These are phyloP conservation scores for Cystofilobasidium bisporidii DNA, from an alignment of 768 basidiomycete genomes.

Conservation along the genomic window DNA sequence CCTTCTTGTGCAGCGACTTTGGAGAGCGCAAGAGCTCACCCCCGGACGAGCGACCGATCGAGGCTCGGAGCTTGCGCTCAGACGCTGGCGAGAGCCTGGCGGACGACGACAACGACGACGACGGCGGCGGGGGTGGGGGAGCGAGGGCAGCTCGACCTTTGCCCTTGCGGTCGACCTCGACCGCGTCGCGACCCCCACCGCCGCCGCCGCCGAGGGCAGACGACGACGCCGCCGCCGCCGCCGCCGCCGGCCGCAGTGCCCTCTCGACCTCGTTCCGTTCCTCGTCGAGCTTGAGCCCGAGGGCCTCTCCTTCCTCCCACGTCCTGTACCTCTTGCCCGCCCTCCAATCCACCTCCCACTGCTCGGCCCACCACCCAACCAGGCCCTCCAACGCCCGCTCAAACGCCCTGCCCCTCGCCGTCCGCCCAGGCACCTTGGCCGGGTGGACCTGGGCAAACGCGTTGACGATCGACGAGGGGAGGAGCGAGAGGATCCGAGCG, in stretches of 20 bases:
- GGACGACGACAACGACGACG: no score
- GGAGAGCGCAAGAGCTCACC: slow-evolving; percentile 61
- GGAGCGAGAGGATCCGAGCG: slow-evolving; percentile 80
- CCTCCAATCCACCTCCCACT: slow-evolving; percentile 51
- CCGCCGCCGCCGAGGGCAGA: no score
- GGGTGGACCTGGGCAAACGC: slow-evolving; percentile 73
- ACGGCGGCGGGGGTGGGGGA: background rate
- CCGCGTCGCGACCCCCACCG: no score
- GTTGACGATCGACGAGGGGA: slow-evolving; percentile 69
- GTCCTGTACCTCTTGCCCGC: slow-evolving; percentile 54
- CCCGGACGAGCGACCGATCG: slow-evolving; percentile 38
- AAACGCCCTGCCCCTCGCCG: slow-evolving; percentile 76
- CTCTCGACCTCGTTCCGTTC: background rate
- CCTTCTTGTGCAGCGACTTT: slow-evolving; percentile 91
- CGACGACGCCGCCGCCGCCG: slow-evolving; percentile 8
- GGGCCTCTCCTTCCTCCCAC: slow-evolving; percentile 54
- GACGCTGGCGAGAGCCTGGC: no score
- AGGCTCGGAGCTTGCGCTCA: slow-evolving; percentile 30
- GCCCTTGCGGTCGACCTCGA: slow-evolving; percentile 34
- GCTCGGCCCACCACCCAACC: slow-evolving; percentile 70
- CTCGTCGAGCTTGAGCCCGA: background rate
- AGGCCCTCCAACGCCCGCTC: slow-evolving; percentile 67
- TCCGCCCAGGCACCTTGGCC: slow-evolving; percentile 65
- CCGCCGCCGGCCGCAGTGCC: background rate
- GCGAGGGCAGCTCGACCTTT: slow-evolving; percentile 34